Percentiles rank a stretch among this genome's conserved stretches.
Conservation (phyloP, 129 eudicot species). For the Ambrosia artemisiifolia region DNA sequence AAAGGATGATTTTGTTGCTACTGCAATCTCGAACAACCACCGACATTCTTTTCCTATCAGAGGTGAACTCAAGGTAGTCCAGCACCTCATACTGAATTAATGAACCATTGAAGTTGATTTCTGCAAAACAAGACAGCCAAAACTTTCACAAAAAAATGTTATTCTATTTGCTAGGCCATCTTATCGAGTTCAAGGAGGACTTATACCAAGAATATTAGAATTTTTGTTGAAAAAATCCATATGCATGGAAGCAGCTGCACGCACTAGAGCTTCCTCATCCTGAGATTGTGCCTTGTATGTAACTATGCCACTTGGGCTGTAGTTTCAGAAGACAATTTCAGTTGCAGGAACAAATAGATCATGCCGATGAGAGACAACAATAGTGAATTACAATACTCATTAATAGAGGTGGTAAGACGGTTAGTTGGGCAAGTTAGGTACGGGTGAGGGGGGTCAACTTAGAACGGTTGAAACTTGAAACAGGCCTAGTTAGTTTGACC, state of each 20-base stretch:
- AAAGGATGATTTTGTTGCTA: constrained; percentile 61
- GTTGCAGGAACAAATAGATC: constrained; percentile 9
- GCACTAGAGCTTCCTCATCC: constrained; percentile 99
- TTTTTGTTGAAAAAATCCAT: constrained; percentile 65
- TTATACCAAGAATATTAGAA: constrained; percentile 69
- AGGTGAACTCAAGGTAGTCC: constrained; percentile 90
- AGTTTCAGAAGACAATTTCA: constrained; percentile 8
- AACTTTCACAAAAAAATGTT: neutral
- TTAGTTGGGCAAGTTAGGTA: neutral
- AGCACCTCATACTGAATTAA: constrained; percentile 66
- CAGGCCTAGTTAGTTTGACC: neutral
- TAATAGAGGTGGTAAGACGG: neutral
- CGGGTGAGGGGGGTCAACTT: neutral
- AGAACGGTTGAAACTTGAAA: neutral
- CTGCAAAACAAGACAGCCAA: constrained; percentile 40
- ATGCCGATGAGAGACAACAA: neutral
- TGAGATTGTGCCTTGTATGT: constrained; percentile 94
- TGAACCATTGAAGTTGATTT: constrained; percentile 63
- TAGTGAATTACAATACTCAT: neutral
- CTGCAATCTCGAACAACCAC: constrained; percentile 70
- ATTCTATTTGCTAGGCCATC: neutral
- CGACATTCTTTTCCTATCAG: constrained; percentile 97
- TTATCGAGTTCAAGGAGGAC: neutral
- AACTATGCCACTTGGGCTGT: constrained; percentile 68
- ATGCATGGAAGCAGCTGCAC: constrained; percentile 89